phyloP scores from a whole-genome alignment of 169 alveolate genomes.

The Sarcocystis neurona region DNA sequence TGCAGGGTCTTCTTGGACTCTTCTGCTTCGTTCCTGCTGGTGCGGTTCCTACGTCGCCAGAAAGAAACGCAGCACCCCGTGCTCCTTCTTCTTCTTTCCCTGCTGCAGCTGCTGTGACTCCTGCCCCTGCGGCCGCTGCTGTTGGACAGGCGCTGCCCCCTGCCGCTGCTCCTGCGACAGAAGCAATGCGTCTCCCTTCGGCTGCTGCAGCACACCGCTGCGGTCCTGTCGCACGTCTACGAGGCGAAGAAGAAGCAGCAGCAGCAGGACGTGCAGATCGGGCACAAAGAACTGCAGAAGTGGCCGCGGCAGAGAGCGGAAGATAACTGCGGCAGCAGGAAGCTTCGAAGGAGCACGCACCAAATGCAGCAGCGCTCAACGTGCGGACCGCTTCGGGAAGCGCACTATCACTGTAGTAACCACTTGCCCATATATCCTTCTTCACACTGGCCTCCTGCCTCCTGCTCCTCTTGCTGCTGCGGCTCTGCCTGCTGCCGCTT shows the following conservation, averaged over 20 bases:
- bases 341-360: neutral
- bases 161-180: no score
- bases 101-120: no score
- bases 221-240: no score
- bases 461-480: neutral
- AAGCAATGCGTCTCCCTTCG: no score
- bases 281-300: neutral
- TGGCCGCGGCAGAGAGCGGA: neutral
- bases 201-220: no score
- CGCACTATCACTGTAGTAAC: slow-evolving; percentile 2
- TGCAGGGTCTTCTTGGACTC: neutral
- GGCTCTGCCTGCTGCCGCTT: no score
- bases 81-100: no score
- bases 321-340: neutral
- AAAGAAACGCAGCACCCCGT: no score
- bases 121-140: no score
- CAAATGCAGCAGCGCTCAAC: neutral
- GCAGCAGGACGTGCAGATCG: neutral
- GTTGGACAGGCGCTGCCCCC: no score
- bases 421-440: neutral
- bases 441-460: neutral
- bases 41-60: no score
- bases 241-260: neutral
- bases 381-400: neutral
- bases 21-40: neutral